phyloP scores from a whole-genome alignment of 768 basidiomycete genomes.

The Kwoniella pini region DNA sequence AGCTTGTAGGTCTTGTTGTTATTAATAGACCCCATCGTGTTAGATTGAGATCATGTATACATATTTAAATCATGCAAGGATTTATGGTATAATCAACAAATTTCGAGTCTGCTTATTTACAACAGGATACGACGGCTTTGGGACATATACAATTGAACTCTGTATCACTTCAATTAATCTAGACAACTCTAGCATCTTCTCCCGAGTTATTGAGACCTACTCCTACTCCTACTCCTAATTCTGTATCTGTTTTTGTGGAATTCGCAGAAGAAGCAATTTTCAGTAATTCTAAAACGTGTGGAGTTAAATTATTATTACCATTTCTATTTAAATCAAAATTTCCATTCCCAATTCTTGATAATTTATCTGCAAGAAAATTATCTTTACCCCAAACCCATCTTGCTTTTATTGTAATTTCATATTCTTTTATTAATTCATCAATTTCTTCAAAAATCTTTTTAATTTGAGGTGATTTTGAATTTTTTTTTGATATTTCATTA shows the following conservation, averaged over 20 bases:
- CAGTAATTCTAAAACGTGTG: slow-evolving; percentile 6
- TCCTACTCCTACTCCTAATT: too few relatives aligned
- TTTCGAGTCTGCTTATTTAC: too few relatives aligned
- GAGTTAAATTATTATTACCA: slow-evolving; percentile 3
- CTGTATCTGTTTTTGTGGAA: too few relatives aligned
- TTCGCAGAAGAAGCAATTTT: neutral
- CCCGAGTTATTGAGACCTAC: too few relatives aligned
- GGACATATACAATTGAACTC: too few relatives aligned
- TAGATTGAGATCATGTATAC: neutral
- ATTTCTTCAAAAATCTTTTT: slow-evolving; percentile 16
- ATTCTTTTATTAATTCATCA: slow-evolving; percentile 4
- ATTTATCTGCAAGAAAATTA: slow-evolving; percentile 17
- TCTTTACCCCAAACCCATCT: slow-evolving; percentile 26
- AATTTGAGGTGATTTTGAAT: slow-evolving; percentile 1
- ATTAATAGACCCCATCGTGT: neutral
- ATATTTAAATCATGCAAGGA: too few relatives aligned
- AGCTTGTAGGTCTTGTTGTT: neutral
- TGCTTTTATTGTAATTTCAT: slow-evolving; percentile 11
- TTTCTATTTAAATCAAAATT: too few relatives aligned
- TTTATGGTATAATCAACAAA: too few relatives aligned
- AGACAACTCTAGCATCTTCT: too few relatives aligned
- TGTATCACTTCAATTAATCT: too few relatives aligned
- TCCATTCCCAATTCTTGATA: slow-evolving; percentile 8
- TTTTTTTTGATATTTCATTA: too few relatives aligned
- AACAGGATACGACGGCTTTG: too few relatives aligned